phyloP scores from a whole-genome alignment of 2,329 filamentous ascomycete genomes.

The Geosmithia putterillii region DNA sequence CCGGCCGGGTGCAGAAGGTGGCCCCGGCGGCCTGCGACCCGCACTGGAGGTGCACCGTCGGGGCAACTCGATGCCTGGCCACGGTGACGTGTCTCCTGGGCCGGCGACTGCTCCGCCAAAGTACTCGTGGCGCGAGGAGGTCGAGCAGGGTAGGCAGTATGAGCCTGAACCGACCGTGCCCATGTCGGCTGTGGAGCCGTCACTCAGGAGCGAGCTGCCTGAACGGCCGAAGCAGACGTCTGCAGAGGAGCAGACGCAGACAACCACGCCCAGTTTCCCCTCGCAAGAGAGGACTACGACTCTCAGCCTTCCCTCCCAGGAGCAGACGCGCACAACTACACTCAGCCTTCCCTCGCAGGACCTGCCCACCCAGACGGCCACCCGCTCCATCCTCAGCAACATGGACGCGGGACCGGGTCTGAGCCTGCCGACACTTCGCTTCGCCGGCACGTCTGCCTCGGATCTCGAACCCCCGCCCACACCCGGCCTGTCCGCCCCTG shows the following conservation, averaged over 20 bases:
- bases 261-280: too few species aligned
- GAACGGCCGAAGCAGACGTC: slow-evolving; percentile 20
- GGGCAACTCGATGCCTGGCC: slow-evolving; percentile 39
- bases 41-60: slow-evolving; percentile 21
- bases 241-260: too few species aligned
- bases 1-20: background rate
- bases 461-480: slow-evolving; percentile 24
- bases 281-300: too few species aligned
- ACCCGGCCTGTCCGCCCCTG: slow-evolving; percentile 28
- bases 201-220: slow-evolving; percentile 11
- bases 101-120: slow-evolving; percentile 56
- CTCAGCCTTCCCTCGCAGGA: too few species aligned
- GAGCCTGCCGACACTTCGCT: background rate
- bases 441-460: background rate
- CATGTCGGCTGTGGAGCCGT: background rate
- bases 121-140: slow-evolving; percentile 42
- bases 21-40: background rate
- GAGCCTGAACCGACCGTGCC: background rate
- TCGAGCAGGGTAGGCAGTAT: slow-evolving; percentile 14
- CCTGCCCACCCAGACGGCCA: too few species aligned
- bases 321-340: too few species aligned
- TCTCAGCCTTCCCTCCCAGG: too few species aligned
- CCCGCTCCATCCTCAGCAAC: too few species aligned
- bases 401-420: too few species aligned
- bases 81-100: slow-evolving; percentile 42